A percentile compares a stretch with the other conserved stretches of the same genome.
Evolutionary conservation across 257 asterid species (phyloP).

Genomic region (Paulownia fortunei): DNA sequence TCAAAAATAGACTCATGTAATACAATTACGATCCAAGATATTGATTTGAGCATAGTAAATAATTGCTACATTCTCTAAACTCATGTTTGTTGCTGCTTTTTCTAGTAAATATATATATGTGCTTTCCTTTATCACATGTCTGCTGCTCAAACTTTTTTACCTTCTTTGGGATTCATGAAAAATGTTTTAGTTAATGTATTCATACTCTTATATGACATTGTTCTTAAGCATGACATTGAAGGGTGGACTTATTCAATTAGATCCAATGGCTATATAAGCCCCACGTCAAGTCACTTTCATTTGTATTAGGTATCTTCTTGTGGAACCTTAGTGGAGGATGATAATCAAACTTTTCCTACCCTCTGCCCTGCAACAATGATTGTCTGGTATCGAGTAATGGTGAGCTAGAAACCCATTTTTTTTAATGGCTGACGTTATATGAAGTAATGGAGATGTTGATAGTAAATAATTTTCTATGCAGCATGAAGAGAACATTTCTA

Average conservation of each 20-base stretch:
- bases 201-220: neutral
- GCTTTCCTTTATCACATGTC: neutral
- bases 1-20: too few species aligned
- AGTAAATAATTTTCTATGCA: slow-evolving; percentile 45
- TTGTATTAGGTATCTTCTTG: slow-evolving; percentile 57
- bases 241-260: neutral
- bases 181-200: neutral
- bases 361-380: slow-evolving; percentile 70
- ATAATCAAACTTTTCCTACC: slow-evolving; percentile 56
- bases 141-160: neutral
- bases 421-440: slow-evolving; percentile 21
- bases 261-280: slow-evolving; percentile 19
- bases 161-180: neutral
- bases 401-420: slow-evolving; percentile 39
- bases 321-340: slow-evolving; percentile 52
- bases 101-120: too few species aligned
- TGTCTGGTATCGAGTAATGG: slow-evolving; percentile 87
- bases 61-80: too few species aligned
- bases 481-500: slow-evolving; percentile 83
- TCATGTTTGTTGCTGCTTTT: too few species aligned
- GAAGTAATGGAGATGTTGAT: slow-evolving; percentile 35
- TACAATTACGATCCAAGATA: too few species aligned
- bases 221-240: too few species aligned
- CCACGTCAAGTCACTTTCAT: slow-evolving; percentile 26
- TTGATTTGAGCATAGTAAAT: too few species aligned